Evolutionary conservation across 192 early-diverging fungal genomes (phyloP), one percentile per base, ranked within the genome.

Genomic region (Umbelopsis sp.): DNA sequence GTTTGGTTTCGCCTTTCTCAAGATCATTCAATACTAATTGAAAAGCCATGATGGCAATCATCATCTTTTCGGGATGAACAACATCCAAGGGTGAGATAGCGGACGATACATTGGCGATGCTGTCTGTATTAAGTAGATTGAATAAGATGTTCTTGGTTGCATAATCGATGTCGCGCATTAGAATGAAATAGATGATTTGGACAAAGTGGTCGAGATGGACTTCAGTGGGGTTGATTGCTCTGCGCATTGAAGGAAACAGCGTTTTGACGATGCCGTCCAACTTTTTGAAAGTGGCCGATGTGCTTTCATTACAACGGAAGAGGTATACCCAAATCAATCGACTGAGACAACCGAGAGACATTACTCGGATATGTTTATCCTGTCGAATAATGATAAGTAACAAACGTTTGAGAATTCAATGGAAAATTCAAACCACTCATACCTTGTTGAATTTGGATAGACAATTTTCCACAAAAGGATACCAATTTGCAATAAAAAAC

Each of bases 301-400:
- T 85, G 27, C 88, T 78, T 69, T 97, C 96, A 2, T 84, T 86
- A 70, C 92, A 96, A 51, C 97, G 91, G 75, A 95, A 98, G 21
- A 98, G 75, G 73, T 95, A 97, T 15, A 94, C 92, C 98, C 98
- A 99, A 21, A 95, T 73, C 49, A 98, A 80, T 5, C 95, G 90
- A 35, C 87, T 79, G 3, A 97, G 79, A 52, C 90, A 95, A 9
- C 88, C 87, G 66, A 99, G 74, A 0, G 94, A 90, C 18, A 95
- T 86, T 20, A 84, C 81, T 2, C 92, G 85, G 58, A 88, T 84
- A 51, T 81, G 72, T 79, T 92, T 93, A 69, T 94, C 92, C 81
- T 91, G 55, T 6, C 22, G 16, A 45, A 6, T 15, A 44, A 33
- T 13, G 46, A 53, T 21, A 68, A 25, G 37, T 20, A 22, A 33